Percentiles rank a stretch among this genome's conserved stretches.
Evolutionary conservation across 768 basidiomycete genomes (phyloP).

Genomic region (Podaxis sp.): DNA sequence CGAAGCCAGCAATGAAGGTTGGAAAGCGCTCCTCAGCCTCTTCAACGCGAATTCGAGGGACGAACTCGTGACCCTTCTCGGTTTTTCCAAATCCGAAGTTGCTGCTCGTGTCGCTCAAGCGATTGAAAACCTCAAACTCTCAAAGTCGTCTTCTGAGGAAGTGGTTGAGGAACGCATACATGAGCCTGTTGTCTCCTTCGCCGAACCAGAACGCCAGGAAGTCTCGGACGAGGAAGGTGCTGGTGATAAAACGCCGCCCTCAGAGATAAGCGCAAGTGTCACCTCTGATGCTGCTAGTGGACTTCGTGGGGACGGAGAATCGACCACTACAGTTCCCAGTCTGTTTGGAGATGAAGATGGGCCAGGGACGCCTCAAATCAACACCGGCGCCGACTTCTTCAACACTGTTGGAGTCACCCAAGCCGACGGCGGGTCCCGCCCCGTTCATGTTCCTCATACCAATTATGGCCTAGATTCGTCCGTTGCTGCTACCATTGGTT

Average conservation of each 20-base stretch:
- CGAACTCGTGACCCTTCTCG: slow-evolving; percentile 84
- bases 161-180: slow-evolving; percentile 42
- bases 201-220: slow-evolving; percentile 61
- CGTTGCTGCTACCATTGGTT: slow-evolving; percentile 94
- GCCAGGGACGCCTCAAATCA: slow-evolving; percentile 60
- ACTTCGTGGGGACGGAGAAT: slow-evolving; percentile 64
- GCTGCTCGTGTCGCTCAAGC: slow-evolving; percentile 76
- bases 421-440: slow-evolving; percentile 31
- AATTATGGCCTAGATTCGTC: slow-evolving; percentile 83
- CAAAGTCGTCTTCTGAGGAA: slow-evolving; percentile 36
- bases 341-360: slow-evolving; percentile 78
- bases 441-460: slow-evolving; percentile 69
- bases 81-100: slow-evolving; percentile 88
- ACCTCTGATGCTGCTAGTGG: slow-evolving; percentile 58
- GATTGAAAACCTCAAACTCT: slow-evolving; percentile 63
- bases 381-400: slow-evolving; percentile 84
- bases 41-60: slow-evolving; percentile 89
- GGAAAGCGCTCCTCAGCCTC: slow-evolving; percentile 86
- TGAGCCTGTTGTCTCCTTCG: slow-evolving; percentile 82
- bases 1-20: slow-evolving; percentile 42
- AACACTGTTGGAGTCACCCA: slow-evolving; percentile 62
- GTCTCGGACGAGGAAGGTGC: slow-evolving; percentile 29
- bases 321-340: slow-evolving; percentile 81
- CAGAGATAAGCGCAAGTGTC: slow-evolving; percentile 65
- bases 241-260: slow-evolving; percentile 61